Conservation (phyloP, 257 asterid species). For the Salvia miltiorrhiza region DNA sequence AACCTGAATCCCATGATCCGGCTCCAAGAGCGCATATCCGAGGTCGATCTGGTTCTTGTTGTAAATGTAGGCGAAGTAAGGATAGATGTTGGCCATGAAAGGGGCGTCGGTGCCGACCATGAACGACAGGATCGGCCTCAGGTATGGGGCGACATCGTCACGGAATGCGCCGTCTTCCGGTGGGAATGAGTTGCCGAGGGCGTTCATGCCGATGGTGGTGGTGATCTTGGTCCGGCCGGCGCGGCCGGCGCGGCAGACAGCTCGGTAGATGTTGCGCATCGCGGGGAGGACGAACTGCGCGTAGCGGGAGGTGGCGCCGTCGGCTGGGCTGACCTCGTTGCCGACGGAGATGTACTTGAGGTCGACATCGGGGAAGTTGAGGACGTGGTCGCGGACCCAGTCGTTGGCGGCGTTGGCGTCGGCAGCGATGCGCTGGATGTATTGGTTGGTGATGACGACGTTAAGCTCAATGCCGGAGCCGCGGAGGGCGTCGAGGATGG, state of each 20-base stretch:
- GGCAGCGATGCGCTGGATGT: background rate
- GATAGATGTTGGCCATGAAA: slow-evolving; percentile 35
- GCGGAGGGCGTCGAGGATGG: background rate
- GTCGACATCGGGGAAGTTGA: background rate
- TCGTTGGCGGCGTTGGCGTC: background rate
- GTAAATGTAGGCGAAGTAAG: slow-evolving; percentile 29
- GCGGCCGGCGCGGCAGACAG: background rate
- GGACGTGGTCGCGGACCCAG: background rate
- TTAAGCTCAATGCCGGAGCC: background rate
- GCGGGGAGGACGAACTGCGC: background rate
- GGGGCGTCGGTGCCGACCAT: slow-evolving; percentile 2
- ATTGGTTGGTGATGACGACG: background rate
- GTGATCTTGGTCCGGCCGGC: background rate
- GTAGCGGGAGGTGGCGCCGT: background rate
- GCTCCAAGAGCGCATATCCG: slow-evolving; percentile 11
- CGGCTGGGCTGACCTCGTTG: slow-evolving; percentile 1
- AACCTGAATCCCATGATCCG: background rate
- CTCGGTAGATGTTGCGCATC: background rate
- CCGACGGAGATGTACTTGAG: slow-evolving; percentile 7
- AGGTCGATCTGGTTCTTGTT: background rate
- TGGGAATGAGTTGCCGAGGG: background rate
- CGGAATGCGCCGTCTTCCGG: background rate
- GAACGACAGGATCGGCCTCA: slow-evolving; percentile 21
- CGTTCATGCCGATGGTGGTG: background rate
- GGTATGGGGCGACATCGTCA: background rate